phyloP scores from a whole-genome alignment of 2,329 filamentous ascomycete genomes.

The Aspergillus caelatus region DNA sequence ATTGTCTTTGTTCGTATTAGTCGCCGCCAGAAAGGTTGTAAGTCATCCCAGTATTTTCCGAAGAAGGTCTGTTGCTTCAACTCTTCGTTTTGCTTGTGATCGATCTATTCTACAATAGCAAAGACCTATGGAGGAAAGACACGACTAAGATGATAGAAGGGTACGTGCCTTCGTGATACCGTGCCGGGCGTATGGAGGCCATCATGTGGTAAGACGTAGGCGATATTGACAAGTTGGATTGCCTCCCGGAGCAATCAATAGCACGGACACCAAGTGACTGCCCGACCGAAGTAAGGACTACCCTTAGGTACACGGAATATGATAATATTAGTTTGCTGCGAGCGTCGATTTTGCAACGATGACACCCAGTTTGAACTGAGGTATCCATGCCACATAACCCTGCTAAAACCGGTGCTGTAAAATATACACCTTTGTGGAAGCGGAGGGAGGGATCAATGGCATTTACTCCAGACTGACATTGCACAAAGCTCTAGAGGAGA shows the following conservation, averaged over 20 bases:
- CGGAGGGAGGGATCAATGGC: neutral
- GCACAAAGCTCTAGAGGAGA: too few relatives aligned
- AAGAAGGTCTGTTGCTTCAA: neutral
- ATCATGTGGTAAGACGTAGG: neutral
- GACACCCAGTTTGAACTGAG: too few relatives aligned
- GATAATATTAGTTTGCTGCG: too few relatives aligned
- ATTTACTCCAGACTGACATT: too few relatives aligned
- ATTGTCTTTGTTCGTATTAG: too few relatives aligned
- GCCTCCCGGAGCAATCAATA: neutral
- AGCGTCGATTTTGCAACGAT: neutral
- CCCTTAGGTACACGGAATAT: too few relatives aligned
- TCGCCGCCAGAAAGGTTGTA: neutral
- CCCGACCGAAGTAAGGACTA: accelerated
- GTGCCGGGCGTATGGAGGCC: accelerated
- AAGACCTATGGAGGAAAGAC: neutral
- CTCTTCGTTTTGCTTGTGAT: neutral
- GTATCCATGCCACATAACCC: too few relatives aligned
- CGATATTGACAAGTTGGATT: neutral
- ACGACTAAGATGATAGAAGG: accelerated
- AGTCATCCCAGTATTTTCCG: neutral
- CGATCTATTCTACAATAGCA: too few relatives aligned
- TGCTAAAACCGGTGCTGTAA: too few relatives aligned
- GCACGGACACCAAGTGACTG: accelerated
- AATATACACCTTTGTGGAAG: neutral
- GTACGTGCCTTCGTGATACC: neutral